Base-by-base conservation (phyloP, 2,329 filamentous ascomycete species). In the Ilyonectria sp. region DNA sequence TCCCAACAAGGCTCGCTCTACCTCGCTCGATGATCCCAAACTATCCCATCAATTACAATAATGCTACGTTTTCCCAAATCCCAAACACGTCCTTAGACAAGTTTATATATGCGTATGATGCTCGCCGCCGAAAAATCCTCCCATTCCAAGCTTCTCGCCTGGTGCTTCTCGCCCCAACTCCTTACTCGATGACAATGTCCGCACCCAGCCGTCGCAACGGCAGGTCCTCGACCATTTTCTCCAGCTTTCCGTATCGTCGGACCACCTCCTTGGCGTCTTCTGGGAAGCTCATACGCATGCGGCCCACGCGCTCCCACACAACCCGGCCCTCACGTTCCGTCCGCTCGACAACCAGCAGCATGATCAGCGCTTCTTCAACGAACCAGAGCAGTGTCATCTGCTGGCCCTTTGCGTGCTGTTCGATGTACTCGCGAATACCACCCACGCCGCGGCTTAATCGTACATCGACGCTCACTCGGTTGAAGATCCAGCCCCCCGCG, bases 321-420 rank as follows among this genome's bases (percentile, higher is more conserved):
- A 73, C 64, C 1, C 73, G 54, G 0, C 69, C 64, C 1, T 73
- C 71, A 0, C 71, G 65, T 2, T 71, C 61, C 0, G 73, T 73
- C 50, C 74, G 71, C 68, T 80, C 77, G 7, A 80, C 70, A 2
- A 81, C 78, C 31, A 81, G 68, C 5, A 81, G 68, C 78, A 81
- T 75, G 19, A 80, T 74, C 11, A 74, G 65, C 5, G 76, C 74
- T 50, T 81, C 79, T 35, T 80, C 79, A 19, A 80, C 74, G 53
- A 80, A 80, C 79, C 79, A 81, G 31, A 81, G 61, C 9, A 80
- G 71, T 19, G 78, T 80, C 77, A 81, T 80, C 59, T 79, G 78
- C 68, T 81, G 77, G 7, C 77, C 79, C 4, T 75, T 74, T 10
- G 77, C 79, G 54, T 81, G 79, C 1, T 73, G 71, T 59, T 79